phyloP scores from a whole-genome alignment of 805 yeast species.

The Nadsonia fulvescens region DNA sequence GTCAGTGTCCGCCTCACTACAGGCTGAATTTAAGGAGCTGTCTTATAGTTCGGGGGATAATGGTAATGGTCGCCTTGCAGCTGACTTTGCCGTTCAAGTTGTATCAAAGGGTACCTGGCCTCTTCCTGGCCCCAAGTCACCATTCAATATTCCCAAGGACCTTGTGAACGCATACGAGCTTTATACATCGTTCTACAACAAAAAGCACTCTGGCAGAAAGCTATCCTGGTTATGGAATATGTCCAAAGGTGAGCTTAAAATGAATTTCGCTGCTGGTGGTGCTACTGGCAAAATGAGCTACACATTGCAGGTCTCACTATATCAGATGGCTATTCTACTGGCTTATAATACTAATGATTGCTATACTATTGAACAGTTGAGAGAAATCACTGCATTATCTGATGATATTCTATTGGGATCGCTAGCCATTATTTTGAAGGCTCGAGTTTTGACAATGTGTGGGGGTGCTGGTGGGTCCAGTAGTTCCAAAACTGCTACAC shows the following conservation, averaged over 20 bases:
- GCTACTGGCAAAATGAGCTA: constrained; percentile 46
- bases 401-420: constrained; percentile 53
- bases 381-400: constrained; percentile 50
- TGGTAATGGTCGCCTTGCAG: constrained; percentile 12
- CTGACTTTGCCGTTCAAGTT: constrained; percentile 56
- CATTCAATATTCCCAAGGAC: constrained; percentile 49
- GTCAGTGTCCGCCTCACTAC: constrained; percentile 64
- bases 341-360: constrained; percentile 62
- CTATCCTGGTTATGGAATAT: constrained; percentile 93
- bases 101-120: constrained; percentile 90
- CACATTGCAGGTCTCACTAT: constrained; percentile 58
- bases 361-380: constrained; percentile 40
- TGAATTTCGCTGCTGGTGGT: constrained; percentile 68
- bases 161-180: constrained; percentile 45
- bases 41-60: constrained; percentile 16
- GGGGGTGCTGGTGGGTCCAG: constrained; percentile 30
- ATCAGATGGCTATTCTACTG: constrained; percentile 71
- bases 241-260: constrained; percentile 81
- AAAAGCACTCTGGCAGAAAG: constrained; percentile 71
- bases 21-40: constrained; percentile 31
- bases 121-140: constrained; percentile 27
- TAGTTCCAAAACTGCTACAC: constrained; percentile 6
- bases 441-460: constrained; percentile 48
- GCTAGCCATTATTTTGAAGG: constrained; percentile 61
- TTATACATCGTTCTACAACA: constrained; percentile 49